Percentiles rank a stretch among this genome's conserved stretches.
Conservation (phyloP, 345 rosid genomes). For the Hibiscus trionum region DNA sequence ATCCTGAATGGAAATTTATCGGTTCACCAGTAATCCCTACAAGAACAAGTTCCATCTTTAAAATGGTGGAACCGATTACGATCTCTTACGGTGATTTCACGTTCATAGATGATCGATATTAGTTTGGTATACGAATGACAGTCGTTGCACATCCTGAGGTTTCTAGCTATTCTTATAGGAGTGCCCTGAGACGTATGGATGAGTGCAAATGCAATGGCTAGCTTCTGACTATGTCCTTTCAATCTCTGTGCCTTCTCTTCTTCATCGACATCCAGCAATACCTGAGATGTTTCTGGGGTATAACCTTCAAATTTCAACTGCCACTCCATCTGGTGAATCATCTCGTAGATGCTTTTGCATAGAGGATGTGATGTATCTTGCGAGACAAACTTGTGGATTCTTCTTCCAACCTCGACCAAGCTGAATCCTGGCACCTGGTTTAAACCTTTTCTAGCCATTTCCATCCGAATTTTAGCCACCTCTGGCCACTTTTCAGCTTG, state of each 20-base stretch:
- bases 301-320: slow-evolving; percentile 81
- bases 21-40: slow-evolving; percentile 62
- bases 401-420: slow-evolving; percentile 45
- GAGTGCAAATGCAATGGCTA: slow-evolving; percentile 68
- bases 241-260: slow-evolving; percentile 59
- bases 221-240: slow-evolving; percentile 69
- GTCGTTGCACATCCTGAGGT: slow-evolving; percentile 74
- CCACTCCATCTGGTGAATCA: slow-evolving; percentile 88
- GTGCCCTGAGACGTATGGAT: slow-evolving; percentile 46
- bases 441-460: slow-evolving; percentile 32
- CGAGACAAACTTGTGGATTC: slow-evolving; percentile 49
- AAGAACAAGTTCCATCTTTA: slow-evolving; percentile 72
- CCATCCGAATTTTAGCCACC: slow-evolving; percentile 36
- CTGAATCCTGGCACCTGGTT: slow-evolving; percentile 52
- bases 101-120: slow-evolving; percentile 48
- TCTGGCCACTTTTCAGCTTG: slow-evolving; percentile 50
- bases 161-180: slow-evolving; percentile 56
- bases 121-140: slow-evolving; percentile 69
- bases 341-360: slow-evolving; percentile 35
- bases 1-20: slow-evolving; percentile 5
- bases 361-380: slow-evolving; percentile 43
- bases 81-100: slow-evolving; percentile 66
- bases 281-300: slow-evolving; percentile 46
- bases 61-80: slow-evolving; percentile 66
- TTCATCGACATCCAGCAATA: slow-evolving; percentile 49